A percentile compares a stretch with the other conserved stretches of the same genome.
phyloP scores from a whole-genome alignment of 202 grass and related monocot species.

The Alloteropsis angusta region DNA sequence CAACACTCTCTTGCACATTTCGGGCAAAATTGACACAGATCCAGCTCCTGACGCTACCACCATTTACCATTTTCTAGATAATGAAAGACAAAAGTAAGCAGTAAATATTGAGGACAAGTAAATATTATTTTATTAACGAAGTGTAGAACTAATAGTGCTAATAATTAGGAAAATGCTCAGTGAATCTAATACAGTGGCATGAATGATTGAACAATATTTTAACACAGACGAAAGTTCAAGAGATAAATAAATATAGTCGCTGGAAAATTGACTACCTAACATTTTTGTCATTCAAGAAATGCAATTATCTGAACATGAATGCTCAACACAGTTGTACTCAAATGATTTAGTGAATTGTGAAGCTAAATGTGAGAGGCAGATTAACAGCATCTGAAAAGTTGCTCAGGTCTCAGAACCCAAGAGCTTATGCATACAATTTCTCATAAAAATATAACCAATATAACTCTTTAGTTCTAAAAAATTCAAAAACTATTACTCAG shows the following conservation, averaged over 20 bases:
- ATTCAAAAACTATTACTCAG: conserved; percentile 12
- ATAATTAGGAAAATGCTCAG: not conserved
- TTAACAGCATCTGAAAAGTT: not conserved
- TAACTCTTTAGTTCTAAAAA: not conserved
- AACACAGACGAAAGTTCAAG: not conserved
- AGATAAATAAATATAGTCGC: not conserved
- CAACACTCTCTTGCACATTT: conserved; percentile 60
- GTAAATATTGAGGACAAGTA: not conserved
- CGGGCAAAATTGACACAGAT: conserved; percentile 76
- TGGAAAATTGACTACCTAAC: not conserved
- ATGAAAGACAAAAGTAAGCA: not conserved
- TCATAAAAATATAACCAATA: not conserved
- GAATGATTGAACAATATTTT: not conserved
- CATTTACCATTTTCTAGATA: conserved; percentile 81
- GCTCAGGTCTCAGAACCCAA: not conserved
- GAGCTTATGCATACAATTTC: not conserved
- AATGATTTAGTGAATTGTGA: not conserved
- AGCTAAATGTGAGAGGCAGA: not conserved
- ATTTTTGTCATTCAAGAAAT: not conserved
- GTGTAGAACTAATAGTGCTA: not conserved
- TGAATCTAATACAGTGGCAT: not conserved
- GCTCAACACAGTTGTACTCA: not conserved
- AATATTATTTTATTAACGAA: not conserved
- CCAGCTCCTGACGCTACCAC: conserved; percentile 86
- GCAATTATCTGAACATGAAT: not conserved